A percentile compares a stretch with the other conserved stretches of the same genome.
Conservation (phyloP, 345 rosid species). For the Euphorbia peplus region DNA sequence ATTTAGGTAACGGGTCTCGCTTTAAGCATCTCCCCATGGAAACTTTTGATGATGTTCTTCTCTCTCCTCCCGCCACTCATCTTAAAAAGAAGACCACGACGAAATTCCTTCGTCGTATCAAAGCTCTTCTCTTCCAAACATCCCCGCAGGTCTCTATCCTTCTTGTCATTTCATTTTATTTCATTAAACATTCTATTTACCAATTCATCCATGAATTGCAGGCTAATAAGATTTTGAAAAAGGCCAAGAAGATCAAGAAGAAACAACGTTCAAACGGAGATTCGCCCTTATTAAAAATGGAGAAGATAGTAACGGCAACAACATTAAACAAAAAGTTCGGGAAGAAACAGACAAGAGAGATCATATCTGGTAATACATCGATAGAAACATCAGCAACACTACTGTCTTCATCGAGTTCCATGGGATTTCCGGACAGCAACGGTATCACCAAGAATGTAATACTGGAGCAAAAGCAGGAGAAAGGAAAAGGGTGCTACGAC, state of each 20-base stretch:
- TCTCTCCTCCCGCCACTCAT: neutral
- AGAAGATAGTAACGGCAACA: neutral
- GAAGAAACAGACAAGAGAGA: neutral
- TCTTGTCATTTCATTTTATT: too few species aligned
- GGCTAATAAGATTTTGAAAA: constrained; percentile 36
- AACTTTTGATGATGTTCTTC: constrained; percentile 2
- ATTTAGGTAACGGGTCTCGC: neutral
- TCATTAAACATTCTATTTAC: too few species aligned
- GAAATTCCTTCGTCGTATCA: constrained; percentile 27
- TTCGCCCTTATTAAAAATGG: neutral
- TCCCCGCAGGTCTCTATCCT: too few species aligned
- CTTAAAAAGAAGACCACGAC: constrained; percentile 15
- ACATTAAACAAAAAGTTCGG: neutral
- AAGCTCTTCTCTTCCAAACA: constrained; percentile 40
- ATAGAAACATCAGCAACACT: neutral
- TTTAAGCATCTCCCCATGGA: neutral
- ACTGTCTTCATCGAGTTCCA: neutral
- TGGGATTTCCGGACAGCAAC: neutral
- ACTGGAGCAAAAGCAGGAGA: neutral
- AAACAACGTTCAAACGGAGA: neutral
- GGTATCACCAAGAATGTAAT: too few species aligned
- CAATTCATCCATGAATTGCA: constrained; percentile 4
- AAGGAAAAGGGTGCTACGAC: constrained; percentile 11
- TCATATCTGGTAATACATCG: neutral
- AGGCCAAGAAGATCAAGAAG: constrained; percentile 13